phyloP scores from a whole-genome alignment of 495 filamentous ascomycete genomes.

The Durotheca rogersii region DNA sequence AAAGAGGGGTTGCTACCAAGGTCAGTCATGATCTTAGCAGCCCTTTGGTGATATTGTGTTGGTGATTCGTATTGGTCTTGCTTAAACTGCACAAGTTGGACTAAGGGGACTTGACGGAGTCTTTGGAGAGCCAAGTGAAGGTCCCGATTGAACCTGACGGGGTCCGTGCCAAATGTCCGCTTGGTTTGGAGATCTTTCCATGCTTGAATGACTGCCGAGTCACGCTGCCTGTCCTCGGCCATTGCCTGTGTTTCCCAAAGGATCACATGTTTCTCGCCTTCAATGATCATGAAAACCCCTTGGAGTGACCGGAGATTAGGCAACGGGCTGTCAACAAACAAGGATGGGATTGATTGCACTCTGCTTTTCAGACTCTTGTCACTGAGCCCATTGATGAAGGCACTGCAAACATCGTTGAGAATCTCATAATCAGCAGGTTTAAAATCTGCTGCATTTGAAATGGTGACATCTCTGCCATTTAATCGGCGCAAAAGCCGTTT shows the following conservation, averaged over 20 bases:
- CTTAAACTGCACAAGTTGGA: slow-evolving; percentile 49
- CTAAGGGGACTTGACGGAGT: slow-evolving; percentile 47
- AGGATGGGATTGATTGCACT: slow-evolving; percentile 42
- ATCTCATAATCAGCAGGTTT: slow-evolving; percentile 40
- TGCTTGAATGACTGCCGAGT: slow-evolving; percentile 35
- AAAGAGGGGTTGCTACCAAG: slow-evolving; percentile 32
- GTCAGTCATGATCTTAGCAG: slow-evolving; percentile 38
- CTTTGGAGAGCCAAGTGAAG: slow-evolving; percentile 43
- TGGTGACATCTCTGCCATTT: slow-evolving; percentile 48
- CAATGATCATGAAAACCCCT: slow-evolving; percentile 49
- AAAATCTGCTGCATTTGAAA: slow-evolving; percentile 40
- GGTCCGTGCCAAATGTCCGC: slow-evolving; percentile 38
- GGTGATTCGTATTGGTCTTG: slow-evolving; percentile 50
- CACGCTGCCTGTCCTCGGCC: slow-evolving; percentile 39
- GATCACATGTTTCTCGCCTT: slow-evolving; percentile 50
- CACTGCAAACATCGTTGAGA: slow-evolving; percentile 48
- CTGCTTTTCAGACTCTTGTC: slow-evolving; percentile 41
- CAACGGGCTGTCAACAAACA: slow-evolving; percentile 31
- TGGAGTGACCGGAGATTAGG: slow-evolving; percentile 44
- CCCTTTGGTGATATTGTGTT: slow-evolving; percentile 43
- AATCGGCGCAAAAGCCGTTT: slow-evolving; percentile 50
- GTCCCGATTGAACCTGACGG: slow-evolving; percentile 48
- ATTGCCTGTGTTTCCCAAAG: slow-evolving; percentile 46
- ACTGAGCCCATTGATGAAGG: slow-evolving; percentile 51
- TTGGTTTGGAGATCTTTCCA: slow-evolving; percentile 47